phyloP scores from a whole-genome alignment of 129 eudicot species.

The Chrysanthemum seticuspe region DNA sequence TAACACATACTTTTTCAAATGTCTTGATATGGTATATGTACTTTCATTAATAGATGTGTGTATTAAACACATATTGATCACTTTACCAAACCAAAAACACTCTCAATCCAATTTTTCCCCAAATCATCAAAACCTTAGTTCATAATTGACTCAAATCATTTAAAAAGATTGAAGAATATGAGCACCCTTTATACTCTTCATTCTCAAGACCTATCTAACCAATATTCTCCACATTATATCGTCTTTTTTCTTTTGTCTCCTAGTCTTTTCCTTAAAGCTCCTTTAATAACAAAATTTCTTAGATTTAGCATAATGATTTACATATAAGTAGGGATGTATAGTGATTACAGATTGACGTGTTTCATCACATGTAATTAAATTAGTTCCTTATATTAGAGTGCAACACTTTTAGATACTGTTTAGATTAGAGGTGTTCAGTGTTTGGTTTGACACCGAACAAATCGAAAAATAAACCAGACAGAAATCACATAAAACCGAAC shows the following conservation, averaged over 20 bases:
- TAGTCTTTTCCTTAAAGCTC: constrained; percentile 54
- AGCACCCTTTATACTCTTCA: constrained; percentile 85
- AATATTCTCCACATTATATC: constrained; percentile 83
- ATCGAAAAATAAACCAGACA: too few relatives aligned
- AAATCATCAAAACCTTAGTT: too few relatives aligned
- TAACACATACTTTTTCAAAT: too few relatives aligned
- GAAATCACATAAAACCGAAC: too few relatives aligned
- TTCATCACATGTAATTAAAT: not conserved
- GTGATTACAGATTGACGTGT: not conserved
- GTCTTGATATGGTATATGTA: too few relatives aligned
- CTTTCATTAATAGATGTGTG: too few relatives aligned
- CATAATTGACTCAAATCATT: too few relatives aligned
- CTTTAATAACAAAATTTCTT: constrained; percentile 30
- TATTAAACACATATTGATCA: too few relatives aligned
- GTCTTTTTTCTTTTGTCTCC: constrained; percentile 70
- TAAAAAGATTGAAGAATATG: constrained; percentile 8
- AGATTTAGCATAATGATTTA: constrained; percentile 4
- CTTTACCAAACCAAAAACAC: too few relatives aligned
- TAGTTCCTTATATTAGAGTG: constrained; percentile 7
- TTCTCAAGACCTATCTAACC: constrained; percentile 84
- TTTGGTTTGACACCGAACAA: too few relatives aligned
- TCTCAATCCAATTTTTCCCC: too few relatives aligned
- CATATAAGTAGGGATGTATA: constrained; percentile 12
- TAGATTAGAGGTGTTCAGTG: too few relatives aligned
- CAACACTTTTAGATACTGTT: not conserved